Percentiles rank a stretch among this genome's conserved stretches.
Conservation (phyloP, 192 early-diverging fungal species). For the Phlyctochytrium planicorne region DNA sequence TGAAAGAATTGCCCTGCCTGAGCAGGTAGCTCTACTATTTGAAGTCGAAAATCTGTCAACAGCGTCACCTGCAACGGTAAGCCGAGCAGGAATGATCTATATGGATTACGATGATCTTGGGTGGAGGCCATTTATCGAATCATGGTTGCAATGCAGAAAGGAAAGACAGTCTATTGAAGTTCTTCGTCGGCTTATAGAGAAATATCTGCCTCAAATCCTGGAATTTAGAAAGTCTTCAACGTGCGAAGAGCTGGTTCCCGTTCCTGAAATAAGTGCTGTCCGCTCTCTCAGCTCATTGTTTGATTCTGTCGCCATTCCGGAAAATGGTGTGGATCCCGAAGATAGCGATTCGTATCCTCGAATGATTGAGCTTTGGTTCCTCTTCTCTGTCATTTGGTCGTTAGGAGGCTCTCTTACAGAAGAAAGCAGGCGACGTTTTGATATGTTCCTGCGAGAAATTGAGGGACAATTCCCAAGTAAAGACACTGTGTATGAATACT, state of each 20-base stretch:
- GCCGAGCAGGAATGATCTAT: slow-evolving; percentile 59
- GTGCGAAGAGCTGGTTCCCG: slow-evolving; percentile 49
- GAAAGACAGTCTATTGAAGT: slow-evolving; percentile 46
- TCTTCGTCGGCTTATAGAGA: slow-evolving; percentile 43
- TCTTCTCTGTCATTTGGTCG: slow-evolving; percentile 58
- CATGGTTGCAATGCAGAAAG: slow-evolving; percentile 41
- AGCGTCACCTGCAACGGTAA: slow-evolving; percentile 60
- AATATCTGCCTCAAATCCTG: slow-evolving; percentile 45
- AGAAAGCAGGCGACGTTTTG: slow-evolving; percentile 49
- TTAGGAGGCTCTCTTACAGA: slow-evolving; percentile 56
- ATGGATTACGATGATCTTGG: slow-evolving; percentile 55
- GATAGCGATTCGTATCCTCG: slow-evolving; percentile 45
- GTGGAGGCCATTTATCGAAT: slow-evolving; percentile 54
- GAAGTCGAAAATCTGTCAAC: slow-evolving; percentile 62
- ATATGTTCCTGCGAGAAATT: slow-evolving; percentile 60
- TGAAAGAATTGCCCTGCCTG: slow-evolving; percentile 56
- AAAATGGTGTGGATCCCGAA: slow-evolving; percentile 53
- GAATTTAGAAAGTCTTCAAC: slow-evolving; percentile 43
- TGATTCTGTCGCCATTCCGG: slow-evolving; percentile 45
- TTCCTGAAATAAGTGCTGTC: slow-evolving; percentile 50
- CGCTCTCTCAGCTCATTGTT: slow-evolving; percentile 49
- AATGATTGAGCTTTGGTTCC: slow-evolving; percentile 61
- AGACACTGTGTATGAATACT: slow-evolving; percentile 60
- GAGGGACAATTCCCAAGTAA: slow-evolving; percentile 62
- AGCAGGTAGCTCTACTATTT: slow-evolving; percentile 59